Conservation (phyloP, 768 basidiomycete species). For the Rhizopogon sp. region DNA sequence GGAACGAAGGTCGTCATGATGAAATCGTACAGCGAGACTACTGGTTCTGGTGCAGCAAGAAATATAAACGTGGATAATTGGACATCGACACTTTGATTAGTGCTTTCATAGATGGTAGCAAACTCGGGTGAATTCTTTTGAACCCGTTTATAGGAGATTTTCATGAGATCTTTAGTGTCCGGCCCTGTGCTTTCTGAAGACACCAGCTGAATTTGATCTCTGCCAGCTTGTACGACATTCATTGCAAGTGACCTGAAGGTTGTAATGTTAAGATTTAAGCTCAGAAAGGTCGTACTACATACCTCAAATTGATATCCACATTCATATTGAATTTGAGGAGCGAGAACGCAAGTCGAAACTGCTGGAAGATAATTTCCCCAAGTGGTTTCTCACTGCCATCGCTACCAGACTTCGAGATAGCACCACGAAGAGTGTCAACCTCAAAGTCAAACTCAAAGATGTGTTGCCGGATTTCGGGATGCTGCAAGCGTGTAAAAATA, state of each 20-base stretch:
- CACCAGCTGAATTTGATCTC: constrained; percentile 54
- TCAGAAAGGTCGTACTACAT: constrained; percentile 7
- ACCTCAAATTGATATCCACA: constrained; percentile 80
- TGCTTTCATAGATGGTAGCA: constrained; percentile 67
- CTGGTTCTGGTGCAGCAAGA: constrained; percentile 83
- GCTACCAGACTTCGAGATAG: constrained; percentile 63
- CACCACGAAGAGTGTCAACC: constrained; percentile 77
- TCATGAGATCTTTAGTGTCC: constrained; percentile 62
- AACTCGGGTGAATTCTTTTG: constrained; percentile 88
- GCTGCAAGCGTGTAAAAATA: constrained; percentile 12
- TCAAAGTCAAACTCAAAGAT: constrained; percentile 84
- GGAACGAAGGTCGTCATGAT: constrained; percentile 96
- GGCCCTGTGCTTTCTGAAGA: constrained; percentile 48
- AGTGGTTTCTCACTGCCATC: constrained; percentile 67
- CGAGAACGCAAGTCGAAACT: constrained; percentile 71
- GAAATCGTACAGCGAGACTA: constrained; percentile 90
- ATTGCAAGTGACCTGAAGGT: constrained; percentile 63
- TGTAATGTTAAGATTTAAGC: constrained; percentile 4
- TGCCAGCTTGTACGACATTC: constrained; percentile 58
- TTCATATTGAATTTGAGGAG: constrained; percentile 83
- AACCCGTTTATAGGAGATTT: constrained; percentile 71
- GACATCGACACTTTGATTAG: constrained; percentile 85
- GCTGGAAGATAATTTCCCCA: constrained; percentile 74
- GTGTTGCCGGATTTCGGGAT: constrained; percentile 42
- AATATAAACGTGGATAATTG: constrained; percentile 89